Conservation (phyloP, 1,284 basidiomycete species). For the Schizophyllum commune region DNA sequence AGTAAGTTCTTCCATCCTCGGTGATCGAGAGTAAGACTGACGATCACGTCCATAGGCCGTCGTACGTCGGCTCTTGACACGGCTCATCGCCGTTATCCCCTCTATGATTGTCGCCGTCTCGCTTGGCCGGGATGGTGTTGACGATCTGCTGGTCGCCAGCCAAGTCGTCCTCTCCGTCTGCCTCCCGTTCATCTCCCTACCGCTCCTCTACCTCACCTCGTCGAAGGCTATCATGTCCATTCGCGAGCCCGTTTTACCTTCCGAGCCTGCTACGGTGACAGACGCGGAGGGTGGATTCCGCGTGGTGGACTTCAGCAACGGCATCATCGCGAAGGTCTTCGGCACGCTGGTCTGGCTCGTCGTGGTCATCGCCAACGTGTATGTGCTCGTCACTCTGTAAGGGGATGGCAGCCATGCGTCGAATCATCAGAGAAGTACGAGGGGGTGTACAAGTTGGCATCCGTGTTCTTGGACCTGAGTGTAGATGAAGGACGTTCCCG, state of each 20-base stretch:
- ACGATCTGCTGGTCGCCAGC: slow-evolving; percentile 76
- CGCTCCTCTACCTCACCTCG: slow-evolving; percentile 72
- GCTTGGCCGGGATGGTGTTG: slow-evolving; percentile 71
- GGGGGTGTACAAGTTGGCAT: neutral
- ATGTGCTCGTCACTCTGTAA: slow-evolving; percentile 9
- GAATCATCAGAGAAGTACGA: neutral
- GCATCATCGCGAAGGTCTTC: slow-evolving; percentile 26
- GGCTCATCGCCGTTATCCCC: slow-evolving; percentile 82
- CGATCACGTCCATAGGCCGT: slow-evolving; percentile 46
- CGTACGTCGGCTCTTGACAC: slow-evolving; percentile 76
- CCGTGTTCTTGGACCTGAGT: neutral
- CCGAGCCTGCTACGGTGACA: neutral
- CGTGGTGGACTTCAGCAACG: slow-evolving; percentile 1
- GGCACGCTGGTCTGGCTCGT: slow-evolving; percentile 22
- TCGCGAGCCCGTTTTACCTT: neutral
- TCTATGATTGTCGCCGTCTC: slow-evolving; percentile 74
- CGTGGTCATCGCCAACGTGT: slow-evolving; percentile 13
- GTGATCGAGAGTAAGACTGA: neutral
- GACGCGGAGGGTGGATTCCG: neutral
- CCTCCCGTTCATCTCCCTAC: slow-evolving; percentile 82
- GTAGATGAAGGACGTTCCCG: neutral
- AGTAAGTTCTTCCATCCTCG: slow-evolving; percentile 33
- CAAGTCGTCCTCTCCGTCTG: slow-evolving; percentile 88
- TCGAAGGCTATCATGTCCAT: slow-evolving; percentile 56
- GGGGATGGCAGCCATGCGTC: too few relatives aligned